Evolutionary conservation across 768 basidiomycete species (phyloP), one percentile per base, ranked within the genome.

Genomic region (Serpula lacrymans): DNA sequence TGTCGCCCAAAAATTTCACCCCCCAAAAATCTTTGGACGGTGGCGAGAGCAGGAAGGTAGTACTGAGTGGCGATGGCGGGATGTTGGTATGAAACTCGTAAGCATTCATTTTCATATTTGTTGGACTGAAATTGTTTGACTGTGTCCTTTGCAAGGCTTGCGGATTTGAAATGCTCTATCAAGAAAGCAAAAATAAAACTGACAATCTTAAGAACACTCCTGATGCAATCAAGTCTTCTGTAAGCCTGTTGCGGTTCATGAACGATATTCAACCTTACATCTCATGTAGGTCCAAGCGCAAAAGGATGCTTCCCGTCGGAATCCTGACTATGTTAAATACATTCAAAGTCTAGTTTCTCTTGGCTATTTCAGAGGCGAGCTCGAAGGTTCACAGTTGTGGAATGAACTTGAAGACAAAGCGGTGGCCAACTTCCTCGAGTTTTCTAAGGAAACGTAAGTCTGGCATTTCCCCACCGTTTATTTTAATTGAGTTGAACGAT

Each of bases 81-180:
- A 92, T 62, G 60, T 89, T 21, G 95, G 95, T 6, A 87, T 97
- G 82, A 98, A 98, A 69, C 82, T 98, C 38, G 92, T 88, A 45
- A 35, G 77, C 62, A 4, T 32, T 22, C 6, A 23, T 27, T 17
- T 11, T 34, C 18, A 5, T 2, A 17, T n/a, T 14, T 48, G 16
- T 23, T n/a, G 22, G 18, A 34, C 33, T 11, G 33, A 11, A 9
- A 10, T 40, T 33, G 31, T 11, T 26, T 26, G 16, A 33, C 16
- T 40, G 5, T 11, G 8, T 21, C 17, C 8, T 8, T 17, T 36
- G 32, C 6, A 54, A 94, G 85, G 83, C 92, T 2, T 90, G 90
- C 47, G 96, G 96, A 1, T 97, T 97, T 47, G 96, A 99, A 67
- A 99, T 98, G 75, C 74, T 96, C 28, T 97, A 88, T 58, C 83